Percentiles rank a stretch among this genome's conserved stretches.
Conservation (phyloP, 2,329 filamentous ascomycete species). For the Neocucurbitaria cava region DNA sequence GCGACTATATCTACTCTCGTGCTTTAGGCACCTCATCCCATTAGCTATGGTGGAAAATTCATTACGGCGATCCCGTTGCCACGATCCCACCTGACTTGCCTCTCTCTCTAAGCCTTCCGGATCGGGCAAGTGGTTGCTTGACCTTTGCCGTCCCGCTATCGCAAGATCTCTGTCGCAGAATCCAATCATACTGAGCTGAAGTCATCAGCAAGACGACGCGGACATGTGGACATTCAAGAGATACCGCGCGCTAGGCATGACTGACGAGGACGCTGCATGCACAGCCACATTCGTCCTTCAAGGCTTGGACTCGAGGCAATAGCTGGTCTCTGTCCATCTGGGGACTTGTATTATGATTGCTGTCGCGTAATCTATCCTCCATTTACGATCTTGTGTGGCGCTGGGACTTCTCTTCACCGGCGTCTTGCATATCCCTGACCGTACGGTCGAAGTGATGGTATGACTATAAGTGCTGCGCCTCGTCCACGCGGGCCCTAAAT, state of each 20-base stretch:
- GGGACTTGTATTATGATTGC: not conserved
- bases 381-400: not conserved
- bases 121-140: not conserved
- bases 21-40: not conserved
- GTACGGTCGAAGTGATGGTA: not conserved
- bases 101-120: not conserved
- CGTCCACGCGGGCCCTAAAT: not conserved
- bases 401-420: not conserved
- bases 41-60: not conserved
- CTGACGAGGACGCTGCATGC: not conserved
- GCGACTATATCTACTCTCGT: not conserved
- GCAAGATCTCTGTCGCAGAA: not conserved
- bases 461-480: not conserved
- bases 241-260: not conserved
- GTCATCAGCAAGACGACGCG: not conserved
- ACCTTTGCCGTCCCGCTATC: not conserved
- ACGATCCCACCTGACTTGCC: not conserved
- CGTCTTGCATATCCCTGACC: not conserved
- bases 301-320: not conserved
- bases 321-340: not conserved
- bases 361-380: not conserved
- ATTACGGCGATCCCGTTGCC: slow-evolving; percentile 2
- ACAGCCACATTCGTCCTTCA: not conserved
- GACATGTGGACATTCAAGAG: not conserved
- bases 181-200: not conserved